A percentile compares a stretch with the other conserved stretches of the same genome.
phyloP scores from a whole-genome alignment of 257 asterid genomes.

The Sherardia arvensis region DNA sequence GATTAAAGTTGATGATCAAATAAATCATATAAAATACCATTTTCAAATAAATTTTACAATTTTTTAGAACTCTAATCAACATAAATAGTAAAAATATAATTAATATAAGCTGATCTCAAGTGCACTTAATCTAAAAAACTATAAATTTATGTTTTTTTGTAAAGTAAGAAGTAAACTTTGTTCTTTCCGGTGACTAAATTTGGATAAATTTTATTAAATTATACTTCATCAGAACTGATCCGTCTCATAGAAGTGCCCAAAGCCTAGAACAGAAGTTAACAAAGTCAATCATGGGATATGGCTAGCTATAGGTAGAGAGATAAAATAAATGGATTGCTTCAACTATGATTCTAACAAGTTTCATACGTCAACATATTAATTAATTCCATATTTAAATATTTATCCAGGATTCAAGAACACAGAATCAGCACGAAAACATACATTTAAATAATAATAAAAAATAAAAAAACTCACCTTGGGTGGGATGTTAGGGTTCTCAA shows the following conservation, averaged over 20 bases:
- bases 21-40: too few relatives aligned
- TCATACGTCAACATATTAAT: constrained; percentile 21
- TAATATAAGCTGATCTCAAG: too few relatives aligned
- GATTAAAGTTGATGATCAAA: background rate
- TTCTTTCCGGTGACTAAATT: too few relatives aligned
- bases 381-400: constrained; percentile 6
- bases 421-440: background rate
- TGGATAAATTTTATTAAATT: too few relatives aligned
- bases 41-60: background rate
- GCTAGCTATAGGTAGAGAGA: background rate
- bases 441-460: too few relatives aligned
- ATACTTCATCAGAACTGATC: too few relatives aligned
- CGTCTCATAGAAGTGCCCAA: too few relatives aligned
- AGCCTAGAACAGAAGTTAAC: background rate
- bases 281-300: background rate
- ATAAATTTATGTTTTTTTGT: too few relatives aligned
- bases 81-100: too few relatives aligned
- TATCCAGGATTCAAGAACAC: background rate
- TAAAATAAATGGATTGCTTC: constrained; percentile 13
- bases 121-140: too few relatives aligned
- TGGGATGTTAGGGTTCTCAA: constrained; percentile 62
- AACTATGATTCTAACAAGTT: constrained; percentile 22
- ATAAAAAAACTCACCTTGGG: constrained; percentile 52
- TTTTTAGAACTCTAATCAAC: too few relatives aligned
- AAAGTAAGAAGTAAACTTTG: too few relatives aligned